Evolutionary conservation across 192 early-diverging fungal genomes (phyloP).

Genomic region (Backusella tarrabulga): DNA sequence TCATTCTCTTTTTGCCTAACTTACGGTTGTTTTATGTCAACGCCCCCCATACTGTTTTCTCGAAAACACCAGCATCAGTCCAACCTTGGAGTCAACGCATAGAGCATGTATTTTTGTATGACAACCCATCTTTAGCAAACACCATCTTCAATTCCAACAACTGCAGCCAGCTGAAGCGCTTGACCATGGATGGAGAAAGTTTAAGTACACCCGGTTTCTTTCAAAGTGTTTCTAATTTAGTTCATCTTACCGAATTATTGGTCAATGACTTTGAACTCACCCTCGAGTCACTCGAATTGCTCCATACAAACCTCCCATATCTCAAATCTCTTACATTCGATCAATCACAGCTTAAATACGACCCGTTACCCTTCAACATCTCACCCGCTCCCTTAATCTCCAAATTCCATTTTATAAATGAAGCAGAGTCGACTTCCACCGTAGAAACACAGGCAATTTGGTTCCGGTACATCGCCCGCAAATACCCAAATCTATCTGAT

Average conservation of each 20-base stretch:
- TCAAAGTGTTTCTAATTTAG: not conserved
- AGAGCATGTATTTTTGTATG: not conserved
- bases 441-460: not conserved
- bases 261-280: not conserved
- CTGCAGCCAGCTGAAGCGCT: not conserved
- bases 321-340: conserved; percentile 2
- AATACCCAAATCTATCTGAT: not conserved
- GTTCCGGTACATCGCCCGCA: not conserved
- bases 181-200: not conserved
- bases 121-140: not conserved
- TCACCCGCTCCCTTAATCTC: not conserved
- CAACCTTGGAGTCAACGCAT: not conserved
- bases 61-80: not conserved
- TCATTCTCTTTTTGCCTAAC: not conserved
- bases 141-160: not conserved
- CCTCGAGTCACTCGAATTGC: not conserved
- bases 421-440: not conserved
- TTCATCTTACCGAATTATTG: not conserved
- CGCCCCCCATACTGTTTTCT: not conserved
- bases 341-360: not conserved
- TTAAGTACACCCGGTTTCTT: not conserved
- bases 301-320: not conserved
- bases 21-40: not conserved
- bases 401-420: not conserved
- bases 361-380: not conserved